Base-by-base conservation (phyloP, 495 filamentous ascomycete genomes). In the Xylaria intraflava region DNA sequence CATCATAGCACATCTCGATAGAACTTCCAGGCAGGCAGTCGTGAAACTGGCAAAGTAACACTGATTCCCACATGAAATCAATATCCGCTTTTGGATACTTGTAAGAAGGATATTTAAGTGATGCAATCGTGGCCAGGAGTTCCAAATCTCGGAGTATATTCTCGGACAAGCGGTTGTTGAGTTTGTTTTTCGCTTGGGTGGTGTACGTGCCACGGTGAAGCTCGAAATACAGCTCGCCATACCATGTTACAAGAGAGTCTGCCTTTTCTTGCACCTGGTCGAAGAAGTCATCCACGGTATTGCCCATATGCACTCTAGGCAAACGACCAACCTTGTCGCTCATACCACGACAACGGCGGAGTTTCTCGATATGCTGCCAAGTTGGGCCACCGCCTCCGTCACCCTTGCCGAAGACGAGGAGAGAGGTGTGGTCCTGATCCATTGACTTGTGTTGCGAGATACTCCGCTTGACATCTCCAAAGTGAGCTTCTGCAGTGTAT, bases 181-280 rank as follows among this genome's bases (percentile, higher is more conserved):
- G 81, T 70, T 98, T 98, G 72, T 95, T 98, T 69, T 96, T 95
- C 39, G 90, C 87, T 65, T 98, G 93, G 0, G 92, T 95, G 1
- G 93, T 98, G 71, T 97, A 97, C 7, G 90, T 95, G 46, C 93
- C 93, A 46, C 93, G 85, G 65, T 98, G 93, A 22, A 97, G 78
- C 69, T 98, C 93, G 61, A 98, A 92, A 67, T 98, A 98, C 19
- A 98, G 81, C 73, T 98, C 93, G 24, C 93, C 93, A 64, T 95
- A 96, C 93, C 93, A 98, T 0, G 93, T 96, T 24, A 88, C 86
- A 35, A 95, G 84, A n/a, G 89, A 75, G 1, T 82, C 81, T 11
- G 88, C 90, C 38, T 84, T 78, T 33, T 78, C 76, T 71, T 96
- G 88, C 6, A 98, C 74, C 42, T 75, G 77, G 51, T 84, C 86